Percentiles rank a stretch among this genome's conserved stretches.
Conservation (phyloP, 305 asterid genomes). For the Stenogyne calaminthoides region DNA sequence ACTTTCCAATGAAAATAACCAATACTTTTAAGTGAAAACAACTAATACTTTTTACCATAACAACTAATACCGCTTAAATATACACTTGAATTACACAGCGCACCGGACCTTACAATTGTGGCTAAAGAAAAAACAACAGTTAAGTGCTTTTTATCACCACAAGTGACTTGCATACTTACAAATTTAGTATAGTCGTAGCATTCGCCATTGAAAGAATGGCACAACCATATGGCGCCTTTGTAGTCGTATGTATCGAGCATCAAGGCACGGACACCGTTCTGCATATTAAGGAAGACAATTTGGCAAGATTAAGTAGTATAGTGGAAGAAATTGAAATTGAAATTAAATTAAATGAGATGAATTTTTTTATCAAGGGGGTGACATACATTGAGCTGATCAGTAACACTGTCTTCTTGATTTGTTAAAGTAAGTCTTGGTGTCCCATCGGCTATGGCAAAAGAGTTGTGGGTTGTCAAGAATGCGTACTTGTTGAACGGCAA, state of each 20-base stretch:
- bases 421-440: slow-evolving; percentile 53
- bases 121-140: no score
- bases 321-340: not conserved
- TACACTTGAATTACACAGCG: no score
- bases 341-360: not conserved
- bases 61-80: no score
- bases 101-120: no score
- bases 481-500: slow-evolving; percentile 84
- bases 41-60: no score
- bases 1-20: no score
- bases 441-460: slow-evolving; percentile 67
- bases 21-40: no score
- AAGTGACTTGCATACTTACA: slow-evolving; percentile 29
- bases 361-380: not conserved
- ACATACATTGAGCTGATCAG: slow-evolving; percentile 71
- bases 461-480: slow-evolving; percentile 79
- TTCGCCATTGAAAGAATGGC: slow-evolving; percentile 82
- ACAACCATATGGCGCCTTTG: slow-evolving; percentile 75
- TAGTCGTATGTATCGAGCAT: slow-evolving; percentile 88
- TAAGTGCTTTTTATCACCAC: no score
- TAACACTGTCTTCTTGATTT: slow-evolving; percentile 69
- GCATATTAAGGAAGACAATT: not conserved
- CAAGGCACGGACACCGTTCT: slow-evolving; percentile 88
- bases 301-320: not conserved
- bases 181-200: slow-evolving; percentile 79